Percentiles rank a stretch among this genome's conserved stretches.
phyloP scores from a whole-genome alignment of 2,329 filamentous ascomycete species.

The Pseudogymnoascus verrucosus region DNA sequence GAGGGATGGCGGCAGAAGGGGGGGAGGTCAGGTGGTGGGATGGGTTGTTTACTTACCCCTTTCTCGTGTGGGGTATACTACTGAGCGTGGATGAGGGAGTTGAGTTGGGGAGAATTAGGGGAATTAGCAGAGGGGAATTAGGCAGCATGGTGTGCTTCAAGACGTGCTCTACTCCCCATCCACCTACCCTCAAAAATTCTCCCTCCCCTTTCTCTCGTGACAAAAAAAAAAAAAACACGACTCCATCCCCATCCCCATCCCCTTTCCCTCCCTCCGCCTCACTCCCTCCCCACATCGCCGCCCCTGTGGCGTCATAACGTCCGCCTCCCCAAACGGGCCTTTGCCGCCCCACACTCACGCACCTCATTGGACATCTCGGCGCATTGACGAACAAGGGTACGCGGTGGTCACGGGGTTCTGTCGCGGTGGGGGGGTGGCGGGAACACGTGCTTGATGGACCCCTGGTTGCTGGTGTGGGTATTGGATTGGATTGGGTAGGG shows the following conservation, averaged over 20 bases:
- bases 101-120: not conserved
- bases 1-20: not conserved
- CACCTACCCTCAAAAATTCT: not conserved
- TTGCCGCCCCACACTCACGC: not conserved
- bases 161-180: not conserved
- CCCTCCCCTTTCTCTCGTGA: too few relatives aligned
- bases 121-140: accelerated
- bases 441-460: not conserved
- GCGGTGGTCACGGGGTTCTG: not conserved
- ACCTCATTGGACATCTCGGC: not conserved
- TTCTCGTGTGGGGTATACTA: not conserved
- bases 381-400: too few relatives aligned
- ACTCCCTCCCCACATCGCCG: too few relatives aligned
- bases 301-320: not conserved
- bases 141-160: not conserved
- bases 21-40: not conserved
- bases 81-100: not conserved
- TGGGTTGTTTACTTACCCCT: not conserved
- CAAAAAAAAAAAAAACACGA: not conserved
- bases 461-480: not conserved
- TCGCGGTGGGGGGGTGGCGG: not conserved
- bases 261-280: not conserved
- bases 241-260: not conserved
- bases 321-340: not conserved
- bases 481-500: too few relatives aligned